These are phyloP conservation scores for Suillus brevipes DNA, from an alignment of 768 basidiomycete species.

Conservation along the genomic window DNA sequence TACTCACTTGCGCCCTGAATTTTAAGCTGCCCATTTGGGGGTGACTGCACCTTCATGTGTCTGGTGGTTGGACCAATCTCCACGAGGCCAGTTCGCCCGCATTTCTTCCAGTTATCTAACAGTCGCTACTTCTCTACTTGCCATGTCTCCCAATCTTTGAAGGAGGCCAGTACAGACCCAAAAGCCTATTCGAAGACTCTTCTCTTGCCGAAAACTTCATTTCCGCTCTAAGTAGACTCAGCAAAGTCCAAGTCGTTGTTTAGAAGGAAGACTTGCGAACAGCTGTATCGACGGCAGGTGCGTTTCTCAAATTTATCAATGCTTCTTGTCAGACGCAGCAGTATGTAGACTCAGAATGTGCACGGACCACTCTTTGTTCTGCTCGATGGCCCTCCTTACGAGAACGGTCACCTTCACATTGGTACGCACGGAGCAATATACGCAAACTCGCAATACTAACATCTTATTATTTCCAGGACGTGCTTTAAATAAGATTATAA, in stretches of 20 bases:
- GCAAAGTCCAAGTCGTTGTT: slow-evolving; percentile 62
- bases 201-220: slow-evolving; percentile 77
- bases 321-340: slow-evolving; percentile 1
- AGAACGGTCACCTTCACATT: slow-evolving; percentile 94
- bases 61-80: background rate
- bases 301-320: slow-evolving; percentile 24
- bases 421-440: slow-evolving; percentile 46
- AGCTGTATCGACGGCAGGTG: slow-evolving; percentile 80
- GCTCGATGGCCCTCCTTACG: slow-evolving; percentile 97
- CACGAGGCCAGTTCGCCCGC: background rate
- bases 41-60: slow-evolving; percentile 8
- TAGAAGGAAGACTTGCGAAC: slow-evolving; percentile 63
- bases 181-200: slow-evolving; percentile 62
- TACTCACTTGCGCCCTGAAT: too few species aligned
- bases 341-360: slow-evolving; percentile 59
- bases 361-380: slow-evolving; percentile 75
- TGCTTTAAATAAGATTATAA: slow-evolving; percentile 92
- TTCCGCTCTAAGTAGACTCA: slow-evolving; percentile 72
- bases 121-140: background rate
- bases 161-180: slow-evolving; percentile 10
- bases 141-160: background rate
- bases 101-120: background rate
- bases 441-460: background rate
- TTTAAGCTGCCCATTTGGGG: too few species aligned
- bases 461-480: slow-evolving; percentile 58